Evolutionary conservation across 1,139 yeast species (phyloP), one percentile per base, ranked within the genome.

Genomic region (Cylindricascospora bacillispora): DNA sequence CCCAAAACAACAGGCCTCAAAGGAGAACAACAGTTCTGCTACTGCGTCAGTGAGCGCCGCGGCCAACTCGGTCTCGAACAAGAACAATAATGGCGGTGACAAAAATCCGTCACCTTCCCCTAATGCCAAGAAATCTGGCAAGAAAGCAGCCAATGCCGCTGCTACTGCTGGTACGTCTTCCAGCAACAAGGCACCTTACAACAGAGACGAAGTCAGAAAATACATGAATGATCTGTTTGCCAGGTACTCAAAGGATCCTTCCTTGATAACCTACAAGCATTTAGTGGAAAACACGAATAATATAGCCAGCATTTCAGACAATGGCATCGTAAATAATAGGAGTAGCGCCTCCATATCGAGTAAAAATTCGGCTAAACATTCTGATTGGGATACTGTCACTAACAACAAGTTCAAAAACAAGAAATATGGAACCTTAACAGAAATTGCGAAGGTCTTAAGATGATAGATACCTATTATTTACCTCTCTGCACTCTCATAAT

Each of bases 361-460:
- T n/a, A n/a, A n/a, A n/a, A n/a, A n/a, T n/a, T n/a, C n/a, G n/a
- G n/a, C n/a, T n/a, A n/a, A n/a, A n/a, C n/a, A n/a, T n/a, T 36
- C 44, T 13, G 47, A 42, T 28, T 51, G 56, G 56, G 54, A 46
- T 21, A 41, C 52, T 13, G 49, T 47, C 13, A 36, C 44, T 12
- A 43, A 35, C 13, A 42, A 35, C 23, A 47, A 39, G 35, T 36
- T 39, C 34, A 49, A 41, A 28, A 44, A 48, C 29, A 49, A 46
- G 33, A 48, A 49, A 31, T 50, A 44, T 30, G 48, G 45, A 5
- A 40, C 47, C 23, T 32, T 51, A 25, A 38, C 34, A 15, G 52
- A 49, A 9, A 36, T 51, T 13, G 49, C 49, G 20, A 47, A 40
- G 29, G 39, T 37, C 13, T 34, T 49, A 22, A 40, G 39, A 27